phyloP scores from a whole-genome alignment of 2,329 filamentous ascomycete genomes.

The Anisogramma anomala region DNA sequence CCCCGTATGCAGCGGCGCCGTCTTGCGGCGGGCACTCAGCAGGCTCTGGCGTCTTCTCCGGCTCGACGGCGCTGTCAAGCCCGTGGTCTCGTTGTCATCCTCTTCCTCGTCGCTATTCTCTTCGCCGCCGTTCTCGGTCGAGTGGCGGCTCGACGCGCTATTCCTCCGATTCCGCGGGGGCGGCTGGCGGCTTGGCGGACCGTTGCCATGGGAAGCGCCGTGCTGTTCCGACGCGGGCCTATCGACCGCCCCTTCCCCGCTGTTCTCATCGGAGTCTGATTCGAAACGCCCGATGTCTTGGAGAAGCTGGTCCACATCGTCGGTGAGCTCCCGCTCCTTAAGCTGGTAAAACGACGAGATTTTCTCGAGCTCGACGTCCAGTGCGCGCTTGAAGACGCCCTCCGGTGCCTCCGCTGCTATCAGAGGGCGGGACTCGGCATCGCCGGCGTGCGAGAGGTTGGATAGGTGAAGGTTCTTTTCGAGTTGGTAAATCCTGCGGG shows the following conservation, averaged over 20 bases:
- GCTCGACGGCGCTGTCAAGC: slow-evolving; percentile 41
- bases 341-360: slow-evolving; percentile 80
- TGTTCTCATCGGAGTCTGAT: slow-evolving; percentile 39
- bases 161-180: slow-evolving; percentile 17
- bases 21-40: slow-evolving; percentile 27
- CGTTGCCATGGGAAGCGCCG: not conserved
- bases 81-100: slow-evolving; percentile 49
- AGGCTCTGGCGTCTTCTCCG: slow-evolving; percentile 31
- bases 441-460: slow-evolving; percentile 33
- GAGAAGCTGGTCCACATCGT: slow-evolving; percentile 67
- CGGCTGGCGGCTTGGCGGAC: slow-evolving; percentile 21
- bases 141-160: slow-evolving; percentile 33
- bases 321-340: slow-evolving; percentile 79
- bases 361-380: slow-evolving; percentile 88
- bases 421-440: slow-evolving; percentile 77
- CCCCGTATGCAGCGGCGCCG: slow-evolving; percentile 27
- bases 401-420: slow-evolving; percentile 67
- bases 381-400: slow-evolving; percentile 64
- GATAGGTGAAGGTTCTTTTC: slow-evolving; percentile 70
- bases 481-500: slow-evolving; percentile 74
- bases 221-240: slow-evolving; percentile 19
- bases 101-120: slow-evolving; percentile 52
- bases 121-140: slow-evolving; percentile 46
- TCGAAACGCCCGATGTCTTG: slow-evolving; percentile 61
- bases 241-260: slow-evolving; percentile 17